Evolutionary conservation across 2,329 filamentous ascomycete genomes (phyloP).

Genomic region (Zymoseptoria brevis): DNA sequence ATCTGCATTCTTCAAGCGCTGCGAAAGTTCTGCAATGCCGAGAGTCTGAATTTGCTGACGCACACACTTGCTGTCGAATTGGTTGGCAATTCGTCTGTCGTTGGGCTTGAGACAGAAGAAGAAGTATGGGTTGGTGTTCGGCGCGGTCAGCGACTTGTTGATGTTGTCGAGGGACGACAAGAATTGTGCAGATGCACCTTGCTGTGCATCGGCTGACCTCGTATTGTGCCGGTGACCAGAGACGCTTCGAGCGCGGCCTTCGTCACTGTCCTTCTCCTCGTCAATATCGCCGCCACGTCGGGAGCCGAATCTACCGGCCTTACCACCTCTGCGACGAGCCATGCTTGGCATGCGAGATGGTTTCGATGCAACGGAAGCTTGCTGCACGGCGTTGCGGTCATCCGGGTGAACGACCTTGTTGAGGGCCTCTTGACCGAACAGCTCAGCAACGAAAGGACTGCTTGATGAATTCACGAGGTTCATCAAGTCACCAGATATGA

Average conservation of each 20-base stretch:
- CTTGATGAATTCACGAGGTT: conserved; percentile 84
- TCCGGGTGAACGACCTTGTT: conserved; percentile 90
- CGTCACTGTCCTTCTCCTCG: conserved; percentile 38
- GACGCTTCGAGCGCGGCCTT: conserved; percentile 27
- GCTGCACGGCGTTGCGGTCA: conserved; percentile 83
- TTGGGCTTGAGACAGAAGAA: conserved; percentile 97
- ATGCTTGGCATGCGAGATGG: conserved; percentile 88
- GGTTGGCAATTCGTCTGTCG: conserved; percentile 91
- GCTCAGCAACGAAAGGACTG: conserved; percentile 77
- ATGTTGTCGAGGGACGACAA: conserved; percentile 83
- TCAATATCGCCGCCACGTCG: conserved; percentile 33
- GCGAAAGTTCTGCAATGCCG: conserved; percentile 93
- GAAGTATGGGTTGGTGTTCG: conserved; percentile 87
- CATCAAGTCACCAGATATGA: conserved; percentile 91
- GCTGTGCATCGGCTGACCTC: conserved; percentile 48
- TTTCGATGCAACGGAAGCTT: conserved; percentile 93
- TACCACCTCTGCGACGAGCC: conserved; percentile 66
- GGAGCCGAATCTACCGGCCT: conserved; percentile 40
- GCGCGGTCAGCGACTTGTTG: conserved; percentile 72
- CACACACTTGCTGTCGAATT: conserved; percentile 98
- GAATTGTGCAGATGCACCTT: conserved; percentile 90
- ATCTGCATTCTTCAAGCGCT: conserved; percentile 82
- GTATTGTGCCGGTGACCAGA: conserved; percentile 27
- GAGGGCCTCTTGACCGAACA: conserved; percentile 93
- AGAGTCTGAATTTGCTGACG: conserved; percentile 90